A percentile compares a stretch with the other conserved stretches of the same genome.
phyloP scores from a whole-genome alignment of 2,329 filamentous ascomycete species.

The Diplocarpon rosae region DNA sequence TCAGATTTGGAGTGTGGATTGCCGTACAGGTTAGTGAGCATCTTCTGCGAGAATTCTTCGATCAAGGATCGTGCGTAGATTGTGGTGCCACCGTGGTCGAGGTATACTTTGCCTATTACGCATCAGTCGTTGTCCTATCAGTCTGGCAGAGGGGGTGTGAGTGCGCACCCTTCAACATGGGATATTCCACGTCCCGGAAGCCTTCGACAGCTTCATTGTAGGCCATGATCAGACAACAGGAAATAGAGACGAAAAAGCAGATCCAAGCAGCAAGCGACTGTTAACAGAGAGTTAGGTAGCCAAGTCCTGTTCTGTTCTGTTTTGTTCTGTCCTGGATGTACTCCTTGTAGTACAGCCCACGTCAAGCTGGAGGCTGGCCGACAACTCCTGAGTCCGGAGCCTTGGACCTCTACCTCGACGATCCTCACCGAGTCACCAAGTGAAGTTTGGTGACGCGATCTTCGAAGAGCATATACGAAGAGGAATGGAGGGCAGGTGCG shows the following conservation, averaged over 20 bases:
- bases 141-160: not conserved
- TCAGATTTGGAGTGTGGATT: constrained; percentile 83
- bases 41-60: constrained; percentile 66
- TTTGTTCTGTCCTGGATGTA: no score
- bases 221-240: constrained; percentile 1
- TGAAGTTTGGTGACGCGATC: no score
- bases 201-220: constrained; percentile 50
- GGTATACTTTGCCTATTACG: constrained; percentile 58
- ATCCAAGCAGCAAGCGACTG: no score
- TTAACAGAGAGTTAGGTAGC: no score
- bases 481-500: no score
- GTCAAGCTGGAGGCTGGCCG: no score
- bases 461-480: no score
- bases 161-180: constrained; percentile 51
- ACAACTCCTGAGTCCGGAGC: no score
- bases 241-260: not conserved
- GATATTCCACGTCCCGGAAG: constrained; percentile 49
- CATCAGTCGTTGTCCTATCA: not conserved
- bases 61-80: constrained; percentile 69
- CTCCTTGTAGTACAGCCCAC: no score
- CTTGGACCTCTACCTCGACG: no score
- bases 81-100: constrained; percentile 87
- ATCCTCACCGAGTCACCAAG: no score
- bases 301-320: no score
- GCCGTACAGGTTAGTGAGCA: constrained; percentile 68